Percentiles rank a stretch among this genome's conserved stretches.
These are phyloP conservation scores for Echeveria elegans DNA, from an alignment of 164 flowering plant genomes.

Conservation along the genomic window DNA sequence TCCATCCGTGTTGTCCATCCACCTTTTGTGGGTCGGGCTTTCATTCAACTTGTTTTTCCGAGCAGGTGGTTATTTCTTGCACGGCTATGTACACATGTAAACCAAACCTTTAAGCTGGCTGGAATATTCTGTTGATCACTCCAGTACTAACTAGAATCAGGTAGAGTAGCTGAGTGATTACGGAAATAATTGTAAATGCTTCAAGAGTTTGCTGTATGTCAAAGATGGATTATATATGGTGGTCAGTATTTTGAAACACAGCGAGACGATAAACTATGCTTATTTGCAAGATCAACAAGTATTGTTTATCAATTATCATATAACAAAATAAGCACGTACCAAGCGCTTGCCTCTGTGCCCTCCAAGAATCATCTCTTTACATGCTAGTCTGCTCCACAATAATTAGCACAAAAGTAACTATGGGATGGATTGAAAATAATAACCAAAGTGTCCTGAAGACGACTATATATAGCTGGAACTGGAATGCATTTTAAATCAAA, in stretches of 20 bases:
- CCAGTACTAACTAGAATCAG: conserved; percentile 36
- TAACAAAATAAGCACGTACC: conserved; percentile 20
- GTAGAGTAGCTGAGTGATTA: conserved; percentile 32
- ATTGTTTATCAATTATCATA: too few relatives aligned
- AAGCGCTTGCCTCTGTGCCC: conserved; percentile 53
- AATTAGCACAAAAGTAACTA: not conserved
- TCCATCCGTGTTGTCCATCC: too few relatives aligned
- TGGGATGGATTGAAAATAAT: not conserved
- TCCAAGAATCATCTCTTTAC: conserved; percentile 48
- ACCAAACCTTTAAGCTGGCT: conserved; percentile 20
- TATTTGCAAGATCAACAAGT: not conserved
- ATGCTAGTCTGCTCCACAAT: conserved; percentile 24
- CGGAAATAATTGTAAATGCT: conserved; percentile 30
- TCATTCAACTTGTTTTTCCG: too few relatives aligned
- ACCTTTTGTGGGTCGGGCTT: too few relatives aligned
- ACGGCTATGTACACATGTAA: too few relatives aligned
- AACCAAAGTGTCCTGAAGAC: too few relatives aligned
- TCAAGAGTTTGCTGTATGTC: conserved; percentile 43
- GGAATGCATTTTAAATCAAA: not conserved
- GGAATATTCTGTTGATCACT: conserved; percentile 23
- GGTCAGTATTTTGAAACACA: not conserved
- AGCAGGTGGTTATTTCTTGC: too few relatives aligned
- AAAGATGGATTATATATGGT: too few relatives aligned
- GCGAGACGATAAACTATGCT: not conserved
- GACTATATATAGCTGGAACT: not conserved